Percentiles rank a stretch among this genome's conserved stretches.
Evolutionary conservation across 352 stramenopile genomes (phyloP).

Genomic region (Pythium guiyangense): DNA sequence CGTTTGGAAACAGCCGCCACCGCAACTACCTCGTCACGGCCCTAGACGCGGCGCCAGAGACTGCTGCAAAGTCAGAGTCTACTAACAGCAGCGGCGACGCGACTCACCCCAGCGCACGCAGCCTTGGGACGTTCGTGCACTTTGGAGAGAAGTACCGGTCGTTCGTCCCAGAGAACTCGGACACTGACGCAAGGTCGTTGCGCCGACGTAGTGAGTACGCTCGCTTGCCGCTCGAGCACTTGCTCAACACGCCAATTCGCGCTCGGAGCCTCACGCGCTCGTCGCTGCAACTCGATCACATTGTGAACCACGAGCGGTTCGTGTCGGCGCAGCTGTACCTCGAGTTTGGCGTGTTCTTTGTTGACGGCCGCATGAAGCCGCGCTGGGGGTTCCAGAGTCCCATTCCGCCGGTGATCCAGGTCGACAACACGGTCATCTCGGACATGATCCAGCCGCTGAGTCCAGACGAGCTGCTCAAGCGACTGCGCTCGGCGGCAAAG

Average conservation of each 20-base stretch:
- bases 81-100: neutral
- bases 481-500: neutral
- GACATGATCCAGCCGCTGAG: no score
- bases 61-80: neutral
- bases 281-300: constrained; percentile 3
- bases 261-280: constrained; percentile 9
- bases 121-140: constrained; percentile 1
- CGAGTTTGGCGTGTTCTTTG: no score
- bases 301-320: constrained; percentile 7
- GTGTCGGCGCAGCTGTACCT: no score
- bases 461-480: neutral
- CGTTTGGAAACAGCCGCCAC: neutral
- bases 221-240: constrained; percentile 5
- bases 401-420: no score
- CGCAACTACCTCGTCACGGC: constrained; percentile 5
- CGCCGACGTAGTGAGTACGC: constrained; percentile 6
- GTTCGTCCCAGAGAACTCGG: neutral
- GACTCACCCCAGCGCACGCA: neutral
- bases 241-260: constrained; percentile 7
- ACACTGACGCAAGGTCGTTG: neutral
- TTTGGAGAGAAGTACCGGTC: neutral
- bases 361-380: no score
- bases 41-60: neutral
- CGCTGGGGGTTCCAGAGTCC: no score
- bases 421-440: no score